Evolutionary conservation across 441 rosid species (phyloP).

Genomic region (Caryocar brasiliense): DNA sequence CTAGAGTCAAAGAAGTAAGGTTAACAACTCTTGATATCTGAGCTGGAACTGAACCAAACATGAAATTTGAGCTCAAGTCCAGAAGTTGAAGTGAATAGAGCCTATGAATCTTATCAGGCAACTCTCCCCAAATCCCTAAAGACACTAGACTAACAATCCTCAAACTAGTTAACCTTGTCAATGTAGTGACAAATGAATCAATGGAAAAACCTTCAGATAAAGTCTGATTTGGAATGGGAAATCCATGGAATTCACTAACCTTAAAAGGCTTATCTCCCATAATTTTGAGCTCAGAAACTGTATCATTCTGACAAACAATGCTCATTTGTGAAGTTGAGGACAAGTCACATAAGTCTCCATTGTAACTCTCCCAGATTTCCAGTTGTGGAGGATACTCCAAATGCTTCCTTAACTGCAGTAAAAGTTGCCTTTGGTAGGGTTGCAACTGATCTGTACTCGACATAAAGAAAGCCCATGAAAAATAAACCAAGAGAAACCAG

Average conservation of each 20-base stretch:
- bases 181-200: constrained; percentile 73
- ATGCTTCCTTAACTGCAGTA: constrained; percentile 69
- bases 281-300: constrained; percentile 68
- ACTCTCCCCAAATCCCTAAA: constrained; percentile 80
- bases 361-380: constrained; percentile 50
- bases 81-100: constrained; percentile 61
- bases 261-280: constrained; percentile 62
- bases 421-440: constrained; percentile 47
- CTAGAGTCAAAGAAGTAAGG: constrained; percentile 59
- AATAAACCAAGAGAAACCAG: constrained; percentile 23
- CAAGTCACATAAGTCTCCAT: constrained; percentile 59
- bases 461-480: constrained; percentile 37
- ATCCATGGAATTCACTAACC: constrained; percentile 51
- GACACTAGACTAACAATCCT: constrained; percentile 70
- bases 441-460: constrained; percentile 47
- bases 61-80: constrained; percentile 83
- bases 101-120: constrained; percentile 81
- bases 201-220: constrained; percentile 61
- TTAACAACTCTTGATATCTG: constrained; percentile 61
- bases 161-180: constrained; percentile 73
- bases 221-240: constrained; percentile 52
- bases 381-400: constrained; percentile 67
- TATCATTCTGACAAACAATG: constrained; percentile 47
- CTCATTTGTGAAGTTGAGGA: constrained; percentile 47
- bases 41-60: constrained; percentile 62